Evolutionary conservation across 1,139 yeast species (phyloP).

Genomic region (Martiniozyma asiatica): DNA sequence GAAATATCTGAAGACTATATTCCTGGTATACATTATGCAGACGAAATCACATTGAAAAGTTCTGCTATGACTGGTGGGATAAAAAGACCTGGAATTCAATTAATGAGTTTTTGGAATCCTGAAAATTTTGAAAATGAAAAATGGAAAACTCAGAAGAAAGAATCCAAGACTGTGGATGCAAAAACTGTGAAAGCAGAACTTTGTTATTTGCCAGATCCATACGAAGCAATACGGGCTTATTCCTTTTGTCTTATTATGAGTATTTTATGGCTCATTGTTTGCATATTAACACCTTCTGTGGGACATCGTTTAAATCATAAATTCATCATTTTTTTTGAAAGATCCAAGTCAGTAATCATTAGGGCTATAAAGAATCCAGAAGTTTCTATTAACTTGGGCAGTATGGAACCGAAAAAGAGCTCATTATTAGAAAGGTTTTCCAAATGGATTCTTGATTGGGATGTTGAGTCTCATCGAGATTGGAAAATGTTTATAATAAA

Average conservation of each 20-base stretch:
- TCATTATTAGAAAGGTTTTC: too few relatives aligned
- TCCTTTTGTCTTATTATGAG: constrained; percentile 13
- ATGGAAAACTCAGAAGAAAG: constrained; percentile 7
- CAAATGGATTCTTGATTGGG: constrained; percentile 13
- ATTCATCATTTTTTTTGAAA: constrained; percentile 1
- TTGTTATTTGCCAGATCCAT: constrained; percentile 69
- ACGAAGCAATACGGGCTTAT: constrained; percentile 35
- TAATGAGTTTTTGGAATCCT: constrained; percentile 57
- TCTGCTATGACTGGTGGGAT: constrained; percentile 93
- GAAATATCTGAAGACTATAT: constrained; percentile 10
- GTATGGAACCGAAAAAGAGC: constrained; percentile 5
- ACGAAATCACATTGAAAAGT: constrained; percentile 80
- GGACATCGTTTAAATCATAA: constrained; percentile 5
- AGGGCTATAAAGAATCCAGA: constrained; percentile 2
- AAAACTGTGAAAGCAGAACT: constrained; percentile 36
- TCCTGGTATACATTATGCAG: constrained; percentile 29
- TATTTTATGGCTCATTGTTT: constrained; percentile 11
- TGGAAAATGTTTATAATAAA: constrained; percentile 6
- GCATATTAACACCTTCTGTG: constrained; percentile 6
- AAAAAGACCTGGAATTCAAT: constrained; percentile 70
- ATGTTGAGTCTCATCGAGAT: constrained; percentile 4
- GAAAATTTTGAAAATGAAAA: constrained; percentile 15
- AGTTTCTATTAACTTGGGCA: constrained; percentile 4
- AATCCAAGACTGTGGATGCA: constrained; percentile 14
- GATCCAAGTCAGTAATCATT: not conserved